Base-by-base conservation (phyloP, 2,329 filamentous ascomycete genomes). In the Basipetospora chlamydospora region DNA sequence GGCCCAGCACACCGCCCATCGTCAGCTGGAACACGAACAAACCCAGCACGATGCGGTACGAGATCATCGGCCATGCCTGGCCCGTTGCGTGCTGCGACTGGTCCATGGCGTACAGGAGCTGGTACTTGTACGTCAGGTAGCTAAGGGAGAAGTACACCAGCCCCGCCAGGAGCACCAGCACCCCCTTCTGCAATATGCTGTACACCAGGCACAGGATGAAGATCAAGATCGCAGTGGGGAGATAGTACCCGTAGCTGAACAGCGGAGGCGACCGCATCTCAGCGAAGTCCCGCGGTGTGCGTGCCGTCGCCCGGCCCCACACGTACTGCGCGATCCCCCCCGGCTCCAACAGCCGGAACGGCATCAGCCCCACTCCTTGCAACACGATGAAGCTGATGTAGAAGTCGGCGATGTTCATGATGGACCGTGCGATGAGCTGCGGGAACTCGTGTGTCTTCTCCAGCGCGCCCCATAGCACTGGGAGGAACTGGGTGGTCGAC, bases 141-240 rank as follows among this genome's bases (percentile, higher is more conserved):
- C 86, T 86, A 11, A 93, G 70, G 15, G 73, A 53, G 48, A 92
- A 93, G 56, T 92, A 98, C 10, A 84, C 63, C 33, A 88, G 61
- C 3, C 90, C 90, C 33, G 88, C 77, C 8, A 87, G 64, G 12
- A 94, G 71, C 10, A 96, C 80, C 37, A 81, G 66, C 61, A 79
- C 92, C 0, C 87, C 90, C 33, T 71, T 70, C 1, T 75, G 76
- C 10, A 96, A 66, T 13, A 94, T 78, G 50, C 84, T 92, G 64
- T 98, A 98, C 6, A 96, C 87, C 28, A 94, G 70, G 50, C 90
- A 96, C 21, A 98, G 80, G 49, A 96, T 92, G 58, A 95, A 88
- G 12, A 96, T 77, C 9, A 98, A 71, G 39, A 98, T 73, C 0
- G 88, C 85, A 16, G 90, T 92, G 0, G 90, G 90, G 6, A 98